Evolutionary conservation across 345 rosid genomes (phyloP), one percentile per base, ranked within the genome.

Genomic region (Eucalyptus cladocalyx): DNA sequence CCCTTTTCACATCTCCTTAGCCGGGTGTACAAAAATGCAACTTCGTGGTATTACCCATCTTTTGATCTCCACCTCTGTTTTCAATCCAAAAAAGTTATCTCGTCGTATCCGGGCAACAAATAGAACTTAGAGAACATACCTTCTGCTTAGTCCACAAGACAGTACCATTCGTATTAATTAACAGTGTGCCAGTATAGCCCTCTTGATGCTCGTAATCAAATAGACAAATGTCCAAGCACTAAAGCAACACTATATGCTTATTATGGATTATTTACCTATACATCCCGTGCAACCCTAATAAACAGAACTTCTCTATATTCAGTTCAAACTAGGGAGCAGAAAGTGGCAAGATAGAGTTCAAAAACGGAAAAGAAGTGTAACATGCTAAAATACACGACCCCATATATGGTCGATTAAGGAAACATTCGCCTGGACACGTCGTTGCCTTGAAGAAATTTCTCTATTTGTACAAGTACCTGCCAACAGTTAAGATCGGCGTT

Each of bases 391-490:
- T 13, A 58, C 85, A 54, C 24, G 69, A 76, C 23, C 24, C 83
- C 83, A 76, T 72, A 10, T 21, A 72, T 40, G 47, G 42, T 37
- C 45, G 28, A 76, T 90, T 6, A 90, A 88, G 88, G 80, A 43
- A 90, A 67, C 76, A 50, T 69, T 87, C 6, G 87, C 40, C 58
- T 56, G 65, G 91, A 81, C 48, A 48, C 5, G 76, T 60, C 88
- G 32, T 88, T n/a, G 47, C 87, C 87, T 21, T 50, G 76, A 37
- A 92, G 86, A 67, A 88, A 72, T 48, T 91, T 92, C 86, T 90
- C 91, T 12, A 91, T 86, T 87, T 92, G 92, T 90, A 87, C 83
- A 69, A 93, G 91, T 21, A 92, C 94, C 95, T 93, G 93, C 91
- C 15, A 86, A 89, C 65, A 32, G 86, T 86, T 83, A 76, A 42